A percentile compares a stretch with the other conserved stretches of the same genome.
Evolutionary conservation across 208 protist genomes (phyloP).

Genomic region (Acanthamoeba polyphaga): DNA sequence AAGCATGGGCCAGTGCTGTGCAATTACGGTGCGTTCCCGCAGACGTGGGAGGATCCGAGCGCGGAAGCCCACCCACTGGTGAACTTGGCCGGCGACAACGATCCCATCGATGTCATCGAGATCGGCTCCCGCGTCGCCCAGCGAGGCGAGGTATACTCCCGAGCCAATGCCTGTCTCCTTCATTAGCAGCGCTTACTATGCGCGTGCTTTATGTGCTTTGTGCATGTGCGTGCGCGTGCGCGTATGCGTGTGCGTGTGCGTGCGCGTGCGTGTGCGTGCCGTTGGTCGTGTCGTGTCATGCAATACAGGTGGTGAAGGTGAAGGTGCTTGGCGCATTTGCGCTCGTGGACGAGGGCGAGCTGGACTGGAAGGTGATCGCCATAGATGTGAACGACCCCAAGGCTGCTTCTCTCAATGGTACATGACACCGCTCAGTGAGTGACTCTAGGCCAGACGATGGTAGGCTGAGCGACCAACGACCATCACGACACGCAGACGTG

Average conservation of each 20-base stretch:
- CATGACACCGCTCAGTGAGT: too few relatives aligned
- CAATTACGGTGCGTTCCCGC: conserved; percentile 97
- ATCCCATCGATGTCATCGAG: conserved; percentile 75
- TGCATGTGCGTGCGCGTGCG: too few relatives aligned
- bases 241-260: too few relatives aligned
- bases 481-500: conserved; percentile 69
- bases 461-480: too few relatives aligned
- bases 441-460: too few relatives aligned
- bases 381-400: conserved; percentile 64
- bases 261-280: neutral
- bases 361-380: conserved; percentile 80
- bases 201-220: too few relatives aligned
- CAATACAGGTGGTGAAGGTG: conserved; percentile 63
- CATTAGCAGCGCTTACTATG: too few relatives aligned
- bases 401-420: conserved; percentile 10
- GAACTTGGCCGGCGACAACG: conserved; percentile 61
- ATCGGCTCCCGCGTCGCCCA: conserved; percentile 23
- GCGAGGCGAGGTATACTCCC: conserved; percentile 36
- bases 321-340: conserved; percentile 76
- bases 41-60: conserved; percentile 97
- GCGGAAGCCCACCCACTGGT: conserved; percentile 8
- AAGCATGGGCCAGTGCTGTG: conserved; percentile 97
- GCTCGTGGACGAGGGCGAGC: conserved; percentile 81
- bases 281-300: too few relatives aligned
- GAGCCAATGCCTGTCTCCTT: too few relatives aligned